A percentile compares a stretch with the other conserved stretches of the same genome.
Conservation (phyloP, 2,329 filamentous ascomycete genomes). For the Aureobasidium sp. region DNA sequence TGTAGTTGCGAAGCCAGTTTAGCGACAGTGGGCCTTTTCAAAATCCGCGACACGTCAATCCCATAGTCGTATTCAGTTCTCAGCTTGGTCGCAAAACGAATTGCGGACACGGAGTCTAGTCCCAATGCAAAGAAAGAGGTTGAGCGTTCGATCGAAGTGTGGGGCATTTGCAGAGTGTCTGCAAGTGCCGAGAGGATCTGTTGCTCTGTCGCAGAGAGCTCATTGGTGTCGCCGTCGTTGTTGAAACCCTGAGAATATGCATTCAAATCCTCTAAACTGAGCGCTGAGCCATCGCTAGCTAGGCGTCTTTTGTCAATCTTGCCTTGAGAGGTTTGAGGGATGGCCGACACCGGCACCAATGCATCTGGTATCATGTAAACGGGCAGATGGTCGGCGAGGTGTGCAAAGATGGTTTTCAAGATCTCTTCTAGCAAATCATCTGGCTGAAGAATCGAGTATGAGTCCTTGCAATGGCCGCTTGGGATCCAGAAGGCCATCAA, state of each 20-base stretch:
- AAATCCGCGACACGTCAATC: constrained; percentile 58
- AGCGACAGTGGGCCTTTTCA: constrained; percentile 59
- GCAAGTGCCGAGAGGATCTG: constrained; percentile 48
- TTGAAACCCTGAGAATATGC: constrained; percentile 26
- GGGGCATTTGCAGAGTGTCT: constrained; percentile 38
- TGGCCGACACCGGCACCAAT: constrained; percentile 56
- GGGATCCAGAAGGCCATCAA: constrained; percentile 64
- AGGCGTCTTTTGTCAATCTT: constrained; percentile 60
- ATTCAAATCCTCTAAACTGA: constrained; percentile 41
- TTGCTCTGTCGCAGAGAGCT: constrained; percentile 49
- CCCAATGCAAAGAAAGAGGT: constrained; percentile 71
- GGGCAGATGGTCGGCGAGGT: constrained; percentile 51
- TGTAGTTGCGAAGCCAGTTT: constrained; percentile 42
- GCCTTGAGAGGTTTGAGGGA: constrained; percentile 66
- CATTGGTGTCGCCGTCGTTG: constrained; percentile 26
- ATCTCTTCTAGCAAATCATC: constrained; percentile 20
- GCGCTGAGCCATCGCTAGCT: constrained; percentile 34
- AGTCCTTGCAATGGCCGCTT: constrained; percentile 12
- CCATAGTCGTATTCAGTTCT: constrained; percentile 39
- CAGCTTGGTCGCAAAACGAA: constrained; percentile 55
- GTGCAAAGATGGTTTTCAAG: constrained; percentile 44
- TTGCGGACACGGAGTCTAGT: constrained; percentile 75
- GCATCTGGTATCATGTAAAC: constrained; percentile 72
- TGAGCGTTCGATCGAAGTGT: constrained; percentile 47
- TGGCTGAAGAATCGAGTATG: constrained; percentile 33